Evolutionary conservation across 2,329 filamentous ascomycete species (phyloP).

Genomic region (Dryadomyces sulphureus): DNA sequence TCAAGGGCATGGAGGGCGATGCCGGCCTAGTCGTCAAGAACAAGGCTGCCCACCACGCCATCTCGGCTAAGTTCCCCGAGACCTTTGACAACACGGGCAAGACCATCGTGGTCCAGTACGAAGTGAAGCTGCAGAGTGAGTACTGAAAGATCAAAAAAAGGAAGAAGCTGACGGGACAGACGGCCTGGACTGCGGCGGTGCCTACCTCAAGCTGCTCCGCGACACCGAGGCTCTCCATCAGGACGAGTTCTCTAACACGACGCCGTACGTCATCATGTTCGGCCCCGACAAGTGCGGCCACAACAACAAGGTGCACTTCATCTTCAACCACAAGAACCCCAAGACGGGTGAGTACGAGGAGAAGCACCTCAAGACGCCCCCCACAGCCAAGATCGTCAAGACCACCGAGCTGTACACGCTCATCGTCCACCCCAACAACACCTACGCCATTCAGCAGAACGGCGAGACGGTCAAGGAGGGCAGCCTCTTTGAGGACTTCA

Average conservation of each 20-base stretch:
- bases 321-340: conserved; percentile 99
- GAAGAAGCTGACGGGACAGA: conserved; percentile 33
- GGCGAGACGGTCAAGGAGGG: conserved; percentile 79
- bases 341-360: conserved; percentile 99
- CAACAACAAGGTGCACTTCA: conserved; percentile 98
- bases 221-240: conserved; percentile 94
- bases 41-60: conserved; percentile 93
- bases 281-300: conserved; percentile 98
- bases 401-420: conserved; percentile 90
- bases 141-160: conserved; percentile 11
- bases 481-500: conserved; percentile 86
- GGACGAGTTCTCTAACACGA: conserved; percentile 95
- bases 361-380: conserved; percentile 85
- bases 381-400: conserved; percentile 79
- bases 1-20: conserved; percentile 87
- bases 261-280: conserved; percentile 99
- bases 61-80: conserved; percentile 96
- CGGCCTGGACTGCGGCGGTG: conserved; percentile 92
- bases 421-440: conserved; percentile 93
- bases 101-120: conserved; percentile 93
- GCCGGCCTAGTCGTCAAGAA: conserved; percentile 98
- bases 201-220: conserved; percentile 96
- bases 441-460: conserved; percentile 83
- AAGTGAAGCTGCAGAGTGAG: conserved; percentile 97
- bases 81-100: conserved; percentile 96